These are phyloP conservation scores for Annulohypoxylon stygium DNA, from an alignment of 495 filamentous ascomycete species.

Conservation along the genomic window DNA sequence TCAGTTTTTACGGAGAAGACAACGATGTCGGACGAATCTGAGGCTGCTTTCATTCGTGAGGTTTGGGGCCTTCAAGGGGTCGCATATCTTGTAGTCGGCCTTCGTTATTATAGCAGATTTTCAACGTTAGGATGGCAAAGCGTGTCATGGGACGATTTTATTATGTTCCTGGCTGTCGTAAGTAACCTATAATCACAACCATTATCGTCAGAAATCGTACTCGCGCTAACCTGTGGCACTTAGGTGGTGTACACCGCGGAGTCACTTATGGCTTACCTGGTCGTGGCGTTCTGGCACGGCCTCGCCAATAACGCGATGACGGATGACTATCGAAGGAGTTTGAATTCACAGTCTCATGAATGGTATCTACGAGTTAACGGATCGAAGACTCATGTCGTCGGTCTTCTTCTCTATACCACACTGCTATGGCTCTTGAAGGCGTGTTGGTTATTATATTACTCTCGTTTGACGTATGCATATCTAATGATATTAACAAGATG, in stretches of 20 bases:
- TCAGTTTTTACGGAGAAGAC: not conserved
- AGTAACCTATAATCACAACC: conserved; percentile 32
- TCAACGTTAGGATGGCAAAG: conserved; percentile 44
- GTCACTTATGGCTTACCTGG: conserved; percentile 51
- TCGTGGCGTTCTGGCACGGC: conserved; percentile 47
- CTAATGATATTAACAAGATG: not conserved
- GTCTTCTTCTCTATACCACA: conserved; percentile 69
- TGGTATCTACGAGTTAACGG: conserved; percentile 65
- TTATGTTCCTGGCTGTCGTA: conserved; percentile 68
- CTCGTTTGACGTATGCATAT: conserved; percentile 64
- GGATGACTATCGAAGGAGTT: conserved; percentile 57
- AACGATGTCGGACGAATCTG: conserved; percentile 18
- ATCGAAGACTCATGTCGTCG: conserved; percentile 68
- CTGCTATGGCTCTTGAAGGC: conserved; percentile 69
- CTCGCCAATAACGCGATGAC: conserved; percentile 70
- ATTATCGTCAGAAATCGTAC: not conserved
- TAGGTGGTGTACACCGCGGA: conserved; percentile 58
- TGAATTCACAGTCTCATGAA: conserved; percentile 58
- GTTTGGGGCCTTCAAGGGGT: conserved; percentile 51
- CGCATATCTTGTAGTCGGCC: conserved; percentile 47
- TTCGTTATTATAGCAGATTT: conserved; percentile 49
- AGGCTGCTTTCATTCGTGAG: conserved; percentile 45
- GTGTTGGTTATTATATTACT: conserved; percentile 71
- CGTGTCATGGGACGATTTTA: conserved; percentile 62
- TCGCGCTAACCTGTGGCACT: not conserved